Evolutionary conservation across 768 basidiomycete genomes (phyloP).

Genomic region (Mycena floridula): DNA sequence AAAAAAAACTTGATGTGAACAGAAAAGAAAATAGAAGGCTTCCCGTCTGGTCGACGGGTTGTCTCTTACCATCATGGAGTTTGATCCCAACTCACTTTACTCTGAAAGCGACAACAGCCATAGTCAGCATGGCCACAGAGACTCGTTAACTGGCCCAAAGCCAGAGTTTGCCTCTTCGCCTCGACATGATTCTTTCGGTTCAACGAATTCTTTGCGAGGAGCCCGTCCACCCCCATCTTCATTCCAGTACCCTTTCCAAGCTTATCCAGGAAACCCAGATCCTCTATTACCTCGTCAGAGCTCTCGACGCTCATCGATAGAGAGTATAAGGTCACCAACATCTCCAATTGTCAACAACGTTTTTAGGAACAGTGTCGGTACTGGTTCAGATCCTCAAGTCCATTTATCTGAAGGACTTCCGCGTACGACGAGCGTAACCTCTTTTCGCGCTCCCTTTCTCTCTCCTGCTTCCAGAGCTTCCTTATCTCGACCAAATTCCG

Average conservation of each 20-base stretch:
- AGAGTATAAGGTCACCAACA: conserved; percentile 20
- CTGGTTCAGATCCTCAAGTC: conserved; percentile 1
- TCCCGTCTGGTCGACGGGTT: not conserved
- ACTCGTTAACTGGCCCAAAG: too few relatives aligned
- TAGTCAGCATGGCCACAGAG: too few relatives aligned
- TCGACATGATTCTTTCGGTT: not conserved
- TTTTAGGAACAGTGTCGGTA: not conserved
- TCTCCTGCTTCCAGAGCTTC: conserved; percentile 64
- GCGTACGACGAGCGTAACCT: conserved; percentile 34
- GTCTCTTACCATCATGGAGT: not conserved
- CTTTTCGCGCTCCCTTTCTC: conserved; percentile 66
- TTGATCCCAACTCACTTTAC: not conserved
- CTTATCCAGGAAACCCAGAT: conserved; percentile 62
- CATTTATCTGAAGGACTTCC: conserved; percentile 23
- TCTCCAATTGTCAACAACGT: not conserved
- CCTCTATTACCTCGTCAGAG: conserved; percentile 34
- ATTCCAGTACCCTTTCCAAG: conserved; percentile 48
- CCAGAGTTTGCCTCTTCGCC: not conserved
- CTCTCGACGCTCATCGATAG: conserved; percentile 21
- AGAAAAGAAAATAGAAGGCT: not conserved
- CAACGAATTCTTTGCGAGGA: not conserved
- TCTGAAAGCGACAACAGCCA: too few relatives aligned
- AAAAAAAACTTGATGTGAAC: too few relatives aligned
- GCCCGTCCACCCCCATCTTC: conserved; percentile 32
- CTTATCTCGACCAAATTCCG: conserved; percentile 25